Evolutionary conservation across 1,139 yeast genomes (phyloP).

Genomic region (Casaregolazyma lundiana): DNA sequence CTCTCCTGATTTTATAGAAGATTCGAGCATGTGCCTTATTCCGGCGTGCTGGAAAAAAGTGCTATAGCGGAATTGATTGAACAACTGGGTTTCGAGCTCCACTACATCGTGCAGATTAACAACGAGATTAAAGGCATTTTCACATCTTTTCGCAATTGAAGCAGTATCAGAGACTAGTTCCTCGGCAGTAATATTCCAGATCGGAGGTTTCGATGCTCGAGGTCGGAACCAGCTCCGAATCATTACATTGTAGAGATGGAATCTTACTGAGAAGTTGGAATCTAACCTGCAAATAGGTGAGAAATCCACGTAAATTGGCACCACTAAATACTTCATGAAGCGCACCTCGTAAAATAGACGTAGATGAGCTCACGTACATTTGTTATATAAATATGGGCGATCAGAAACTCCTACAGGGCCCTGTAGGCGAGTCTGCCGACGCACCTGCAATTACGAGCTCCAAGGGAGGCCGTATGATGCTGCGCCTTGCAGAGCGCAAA

Average conservation of each 20-base stretch:
- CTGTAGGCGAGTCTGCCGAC: neutral
- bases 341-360: no score
- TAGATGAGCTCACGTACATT: no score
- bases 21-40: constrained; percentile 3
- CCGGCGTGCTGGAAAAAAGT: constrained; percentile 4
- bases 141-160: neutral
- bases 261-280: neutral
- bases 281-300: no score
- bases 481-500: constrained; percentile 10
- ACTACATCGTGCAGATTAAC: neutral
- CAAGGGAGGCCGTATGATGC: constrained; percentile 19
- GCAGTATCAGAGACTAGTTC: neutral
- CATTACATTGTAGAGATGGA: no score
- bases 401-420: constrained; percentile 1
- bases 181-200: constrained; percentile 7
- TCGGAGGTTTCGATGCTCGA: neutral
- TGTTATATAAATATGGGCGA: no score
- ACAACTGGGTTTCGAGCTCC: neutral
- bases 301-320: no score
- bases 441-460: constrained; percentile 15
- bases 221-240: constrained; percentile 1
- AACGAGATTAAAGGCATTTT: neutral
- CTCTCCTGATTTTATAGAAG: neutral
- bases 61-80: constrained; percentile 3
- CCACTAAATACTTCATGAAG: no score